Evolutionary conservation across 1,284 basidiomycete species (phyloP).

Genomic region (Austroboletus rostrupii): DNA sequence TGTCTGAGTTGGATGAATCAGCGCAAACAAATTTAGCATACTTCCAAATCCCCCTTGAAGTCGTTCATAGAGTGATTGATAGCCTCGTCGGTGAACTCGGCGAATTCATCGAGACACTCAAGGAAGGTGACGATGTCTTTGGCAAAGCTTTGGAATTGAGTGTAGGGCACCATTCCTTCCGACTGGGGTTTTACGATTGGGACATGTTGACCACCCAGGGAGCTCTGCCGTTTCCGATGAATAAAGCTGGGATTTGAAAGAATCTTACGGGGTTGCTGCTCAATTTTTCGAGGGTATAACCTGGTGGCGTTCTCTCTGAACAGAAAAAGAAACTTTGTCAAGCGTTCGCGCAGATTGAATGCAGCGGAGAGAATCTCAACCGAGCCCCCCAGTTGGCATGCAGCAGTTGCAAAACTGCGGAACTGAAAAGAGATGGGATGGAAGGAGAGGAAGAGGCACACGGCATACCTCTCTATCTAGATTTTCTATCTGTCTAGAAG

Average conservation of each 20-base stretch:
- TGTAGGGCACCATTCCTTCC: constrained; percentile 33
- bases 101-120: constrained; percentile 53
- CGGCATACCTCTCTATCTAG: constrained; percentile 32
- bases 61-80: constrained; percentile 49
- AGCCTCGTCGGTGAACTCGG: constrained; percentile 53
- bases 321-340: constrained; percentile 33
- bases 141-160: constrained; percentile 43
- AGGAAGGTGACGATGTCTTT: constrained; percentile 49
- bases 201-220: constrained; percentile 31
- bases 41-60: constrained; percentile 52
- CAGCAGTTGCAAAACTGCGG: constrained; percentile 33
- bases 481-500: constrained; percentile 28
- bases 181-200: constrained; percentile 26
- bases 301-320: constrained; percentile 35
- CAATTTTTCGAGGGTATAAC: constrained; percentile 31
- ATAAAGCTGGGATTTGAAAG: constrained; percentile 35
- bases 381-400: constrained; percentile 33
- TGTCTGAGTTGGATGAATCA: constrained; percentile 12
- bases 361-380: constrained; percentile 35
- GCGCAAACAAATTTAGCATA: constrained; percentile 15
- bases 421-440: constrained; percentile 24
- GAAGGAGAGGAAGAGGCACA: background rate
- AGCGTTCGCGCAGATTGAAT: constrained; percentile 32
- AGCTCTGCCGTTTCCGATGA: constrained; percentile 30
- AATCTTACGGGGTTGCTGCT: constrained; percentile 30